Conservation (phyloP, 2,329 filamentous ascomycete genomes). For the Penicillium hordei region DNA sequence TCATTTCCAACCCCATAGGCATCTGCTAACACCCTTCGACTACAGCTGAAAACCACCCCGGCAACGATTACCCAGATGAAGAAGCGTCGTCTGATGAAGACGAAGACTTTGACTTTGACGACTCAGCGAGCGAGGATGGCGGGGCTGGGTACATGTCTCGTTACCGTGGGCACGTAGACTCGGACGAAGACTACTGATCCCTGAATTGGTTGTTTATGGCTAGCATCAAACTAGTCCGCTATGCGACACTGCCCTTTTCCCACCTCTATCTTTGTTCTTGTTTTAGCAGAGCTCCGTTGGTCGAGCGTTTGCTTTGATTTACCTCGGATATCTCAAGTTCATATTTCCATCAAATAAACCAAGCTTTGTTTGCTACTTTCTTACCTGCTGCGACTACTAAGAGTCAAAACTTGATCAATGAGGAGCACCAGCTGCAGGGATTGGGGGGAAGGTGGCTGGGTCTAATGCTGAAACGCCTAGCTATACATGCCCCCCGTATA, state of each 20-base stretch:
- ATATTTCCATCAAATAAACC: not conserved
- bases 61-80: constrained; percentile 54
- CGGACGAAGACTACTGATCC: constrained; percentile 27
- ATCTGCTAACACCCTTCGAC: not conserved
- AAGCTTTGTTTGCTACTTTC: not conserved
- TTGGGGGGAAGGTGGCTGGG: no score
- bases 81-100: constrained; percentile 51
- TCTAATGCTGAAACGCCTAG: not conserved
- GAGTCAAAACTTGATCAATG: not conserved
- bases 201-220: not conserved
- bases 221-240: not conserved
- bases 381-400: not conserved
- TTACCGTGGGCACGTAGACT: constrained; percentile 29
- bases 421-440: not conserved
- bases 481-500: not conserved
- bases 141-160: constrained; percentile 24
- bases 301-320: not conserved
- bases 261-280: not conserved
- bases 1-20: not conserved
- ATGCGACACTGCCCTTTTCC: not conserved
- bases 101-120: constrained; percentile 41
- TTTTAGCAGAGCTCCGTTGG: not conserved
- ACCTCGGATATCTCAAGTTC: not conserved
- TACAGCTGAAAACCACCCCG: constrained; percentile 51
- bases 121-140: constrained; percentile 35